Base-by-base conservation (phyloP, 1,139 yeast genomes). In the Hyphopichia fennica region DNA sequence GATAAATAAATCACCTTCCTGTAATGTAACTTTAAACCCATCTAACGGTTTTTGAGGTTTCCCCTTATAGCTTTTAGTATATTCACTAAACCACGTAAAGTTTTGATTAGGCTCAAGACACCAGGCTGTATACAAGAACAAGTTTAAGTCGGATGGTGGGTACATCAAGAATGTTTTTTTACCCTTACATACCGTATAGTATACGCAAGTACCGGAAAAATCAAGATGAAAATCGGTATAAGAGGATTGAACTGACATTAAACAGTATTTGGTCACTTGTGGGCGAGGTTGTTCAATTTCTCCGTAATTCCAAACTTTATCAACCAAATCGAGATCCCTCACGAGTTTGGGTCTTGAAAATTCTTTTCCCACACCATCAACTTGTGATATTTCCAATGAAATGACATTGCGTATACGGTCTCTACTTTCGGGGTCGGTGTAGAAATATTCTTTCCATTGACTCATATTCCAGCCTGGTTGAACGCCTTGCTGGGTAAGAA, bases 181-280 rank as follows among this genome's bases (percentile, higher is more conserved):
- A 0, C 97, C 97, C 9, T 74, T 67, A 17, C 91, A 65, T 2
- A 90, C 82, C 9, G 93, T 89, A 61, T 90, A 90, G 60, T 88
- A 90, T 4, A 90, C 97, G 0, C 93, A 86, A 0, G 96, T 87
- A 0, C 96, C 97, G 2, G 95, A 95, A 62, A 90, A 90, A 61
- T 90, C 97, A 36, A 90, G 72, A 58, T 90, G 97, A 62, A 89
- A 90, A 57, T 90, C 97, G 0, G 96, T 90, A 57, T 81, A 90
- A 1, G 95, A 82, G 44, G 84, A 81, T 34, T 73, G 69, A 0
- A 88, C 96, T 0, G 96, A 86, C 96, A 90, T 90, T 31, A 90
- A 67, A 49, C 96, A 83, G 56, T 89, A 90, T 42, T 83, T 79
- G n/a, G 90, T 79, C 1, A 90, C 95, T 52, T 85, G 81, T 1